Evolutionary conservation across 768 basidiomycete species (phyloP), one percentile per base, ranked within the genome.

Genomic region (Mrakia gelida): DNA sequence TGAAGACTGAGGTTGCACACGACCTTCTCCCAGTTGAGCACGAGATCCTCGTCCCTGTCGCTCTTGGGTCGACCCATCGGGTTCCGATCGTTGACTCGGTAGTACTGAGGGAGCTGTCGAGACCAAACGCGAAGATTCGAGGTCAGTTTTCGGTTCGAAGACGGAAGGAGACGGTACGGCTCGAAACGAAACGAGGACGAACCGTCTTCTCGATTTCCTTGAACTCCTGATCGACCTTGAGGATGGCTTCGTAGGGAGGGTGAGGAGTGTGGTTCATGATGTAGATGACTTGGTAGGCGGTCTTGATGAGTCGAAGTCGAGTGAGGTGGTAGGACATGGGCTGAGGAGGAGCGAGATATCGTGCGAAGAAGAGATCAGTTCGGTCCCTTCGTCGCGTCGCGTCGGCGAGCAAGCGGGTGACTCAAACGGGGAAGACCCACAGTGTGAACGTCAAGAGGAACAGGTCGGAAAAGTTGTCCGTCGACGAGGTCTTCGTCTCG

Each of bases 401-500:
- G 73, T 18, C 49, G 16, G 13, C n/a, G 43, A 10, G 26, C 28
- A 32, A 38, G 45, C 32, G 9, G 43, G 21, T n/a, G 30, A 13
- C 30, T 10, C 2, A 8, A 32, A 30, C 13, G 0, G n/a, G 43
- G 30, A 10, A 6, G 62, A 70, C 75, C 13, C 6, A 71, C 75
- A 52, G 77, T 78, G 65, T 78, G 70, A 21, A 72, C 28, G 16
- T 73, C 71, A 15, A 73, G 70, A 8, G 77, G 63, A 18, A 67
- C 62, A 15, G 77, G 63, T 67, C 72, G 45, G 21, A 78, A 59
- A 23, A 45, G 77, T 43, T 74, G 62, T n/a, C 72, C 77, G 67
- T 85, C 84, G 62, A 84, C 75, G 49, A 85, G 79, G 73, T 85
- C 84, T 56, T 83, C 84, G 54, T 85, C 85, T 38, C 84, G 82